Base-by-base conservation (phyloP, 805 yeast genomes). In the Candida tallmaniae region DNA sequence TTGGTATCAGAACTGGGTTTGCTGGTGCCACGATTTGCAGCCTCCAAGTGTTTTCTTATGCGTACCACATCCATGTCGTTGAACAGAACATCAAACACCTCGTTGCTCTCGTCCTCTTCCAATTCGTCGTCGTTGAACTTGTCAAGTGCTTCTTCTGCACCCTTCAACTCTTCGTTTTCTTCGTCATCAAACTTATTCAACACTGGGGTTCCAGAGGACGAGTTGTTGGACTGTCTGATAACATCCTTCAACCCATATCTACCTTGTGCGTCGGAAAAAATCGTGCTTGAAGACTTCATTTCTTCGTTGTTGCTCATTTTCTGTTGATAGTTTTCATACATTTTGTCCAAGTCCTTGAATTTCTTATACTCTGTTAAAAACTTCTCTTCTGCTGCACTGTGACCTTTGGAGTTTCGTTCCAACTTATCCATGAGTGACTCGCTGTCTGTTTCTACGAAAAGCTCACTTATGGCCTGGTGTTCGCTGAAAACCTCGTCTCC, bases 401-500 rank as follows among this genome's bases (percentile, higher is more conserved):
- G 42, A 14, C 53, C 53, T 33, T 36, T 51, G 30, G 34, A 23
- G 23, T 42, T 35, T 29, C 45, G 40, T 16, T 53, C 69, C 42
- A 53, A 51, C 25, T 43, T 28, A 15, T 51, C 55, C 8, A 41
- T 10, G 8, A 38, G 14, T 9, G 39, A 35, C 47, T 51, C 71
- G 27, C 35, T 54, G 47, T 45, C 73, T 44, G 40, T 60, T 39
- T 44, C 65, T 6, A 65, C 66, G 47, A 78, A 78, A 9, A 78
- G 53, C 26, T 73, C 76, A 32, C 67, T 70, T 1, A 71, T 60
- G 1, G 64, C 58, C 42, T 75, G 78, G 57, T 73, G 76, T 4
- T 71, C 62, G 13, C 65, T 60, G 26, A 74, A 60, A 2, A 65
- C 65, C 14, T 68, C 74, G 43, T 76, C 78, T 2, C 79, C 67